Conservation (phyloP, 495 filamentous ascomycete species). For the Lepidopterella palustris region DNA sequence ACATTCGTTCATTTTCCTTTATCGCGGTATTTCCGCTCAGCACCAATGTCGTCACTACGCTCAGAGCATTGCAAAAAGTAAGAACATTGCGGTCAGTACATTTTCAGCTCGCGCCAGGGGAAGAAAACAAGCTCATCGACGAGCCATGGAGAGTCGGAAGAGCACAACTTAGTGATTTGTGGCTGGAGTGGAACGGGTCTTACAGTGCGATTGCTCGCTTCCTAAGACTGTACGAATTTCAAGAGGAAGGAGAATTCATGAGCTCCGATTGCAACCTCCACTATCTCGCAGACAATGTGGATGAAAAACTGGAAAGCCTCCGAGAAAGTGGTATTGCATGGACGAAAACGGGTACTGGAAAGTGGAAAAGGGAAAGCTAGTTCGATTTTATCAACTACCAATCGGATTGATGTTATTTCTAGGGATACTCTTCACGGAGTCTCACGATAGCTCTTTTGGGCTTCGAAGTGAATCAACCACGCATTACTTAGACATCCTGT, state of each 20-base stretch:
- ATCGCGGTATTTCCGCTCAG: slow-evolving; percentile 20
- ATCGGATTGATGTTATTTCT: not conserved
- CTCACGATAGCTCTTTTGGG: too few species aligned
- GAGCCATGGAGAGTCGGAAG: slow-evolving; percentile 11
- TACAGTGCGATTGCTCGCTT: slow-evolving; percentile 19
- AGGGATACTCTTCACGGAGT: too few species aligned
- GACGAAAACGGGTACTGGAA: slow-evolving; percentile 9
- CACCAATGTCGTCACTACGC: slow-evolving; percentile 15
- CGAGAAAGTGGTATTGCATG: slow-evolving; percentile 10
- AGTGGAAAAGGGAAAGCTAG: slow-evolving; percentile 6
- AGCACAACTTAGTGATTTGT: slow-evolving; percentile 19
- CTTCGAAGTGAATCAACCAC: too few species aligned
- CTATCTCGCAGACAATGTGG: slow-evolving; percentile 4
- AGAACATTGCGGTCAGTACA: slow-evolving; percentile 6
- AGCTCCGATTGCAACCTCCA: slow-evolving; percentile 9
- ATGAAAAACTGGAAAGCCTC: slow-evolving; percentile 5
- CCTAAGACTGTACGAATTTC: slow-evolving; percentile 7
- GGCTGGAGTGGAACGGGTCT: slow-evolving; percentile 22
- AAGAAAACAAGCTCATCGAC: slow-evolving; percentile 17
- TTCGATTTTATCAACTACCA: not conserved
- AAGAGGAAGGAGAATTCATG: slow-evolving; percentile 10
- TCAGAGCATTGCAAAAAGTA: slow-evolving; percentile 14
- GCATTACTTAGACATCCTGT: too few species aligned
- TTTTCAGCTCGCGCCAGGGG: slow-evolving; percentile 19
- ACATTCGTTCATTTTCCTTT: slow-evolving; percentile 21